Evolutionary conservation across 805 yeast species (phyloP), one percentile per base, ranked within the genome.

Genomic region (Lipomyces sp.): DNA sequence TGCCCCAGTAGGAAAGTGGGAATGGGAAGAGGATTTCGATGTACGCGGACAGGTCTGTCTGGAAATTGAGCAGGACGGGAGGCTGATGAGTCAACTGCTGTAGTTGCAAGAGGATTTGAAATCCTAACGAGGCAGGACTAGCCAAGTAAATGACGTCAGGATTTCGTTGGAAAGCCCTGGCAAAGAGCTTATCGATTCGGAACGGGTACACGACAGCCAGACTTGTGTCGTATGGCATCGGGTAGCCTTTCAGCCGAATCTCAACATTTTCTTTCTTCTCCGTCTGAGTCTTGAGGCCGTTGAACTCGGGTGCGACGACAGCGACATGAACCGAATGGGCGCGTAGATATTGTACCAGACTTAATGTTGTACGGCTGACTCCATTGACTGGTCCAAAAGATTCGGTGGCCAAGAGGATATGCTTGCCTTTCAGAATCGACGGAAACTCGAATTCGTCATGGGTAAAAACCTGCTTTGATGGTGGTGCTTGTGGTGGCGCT

Each of bases 391-490:
- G 54, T 10, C 54, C 54, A 33, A 51, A 51, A 8, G 54, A 51
- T 24, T 51, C 54, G 15, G 54, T 51, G 11, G 54, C 54, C 54
- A 51, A 11, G 54, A 51, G 54, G 2, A 51, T 33, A 29, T 29
- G 54, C 54, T 51, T 51, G 35, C 54, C 54, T 51, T 24, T 51
- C 34, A 51, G 54, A 51, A 51, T 51, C 54, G 54, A 51, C 13
- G 54, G 54, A 51, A 51, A 51, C 54, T 51, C 54, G 54, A 51
- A 29, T 33, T 29, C 54, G 54, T 51, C 54, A 51, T 51, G 54
- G 29, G 15, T 51, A 5, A 29, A 51, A 24, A 15, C 54, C 4
- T n/a, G 30, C 54, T 51, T 51, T 8, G 54, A 13, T 24, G 24
- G 24, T 24, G 24, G 24, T 24, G 24, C 24, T 24, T 24, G 24